phyloP scores from a whole-genome alignment of 2,329 filamentous ascomycete species.

The Fusarium sp. region DNA sequence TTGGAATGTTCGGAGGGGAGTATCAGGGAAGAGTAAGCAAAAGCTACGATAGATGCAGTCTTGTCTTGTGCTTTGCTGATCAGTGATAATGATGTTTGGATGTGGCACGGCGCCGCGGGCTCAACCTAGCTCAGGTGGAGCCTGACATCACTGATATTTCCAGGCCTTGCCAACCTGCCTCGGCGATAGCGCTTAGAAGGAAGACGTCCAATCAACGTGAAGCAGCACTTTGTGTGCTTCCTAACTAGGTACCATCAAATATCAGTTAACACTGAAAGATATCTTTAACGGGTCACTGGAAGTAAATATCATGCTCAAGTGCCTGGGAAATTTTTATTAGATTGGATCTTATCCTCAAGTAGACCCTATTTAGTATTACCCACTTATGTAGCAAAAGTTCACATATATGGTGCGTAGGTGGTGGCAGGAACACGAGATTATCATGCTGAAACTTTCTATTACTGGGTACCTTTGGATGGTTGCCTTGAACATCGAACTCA shows the following conservation, averaged over 20 bases:
- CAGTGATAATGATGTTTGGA: slow-evolving; percentile 26
- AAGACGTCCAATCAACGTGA: slow-evolving; percentile 23
- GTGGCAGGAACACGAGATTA: neutral
- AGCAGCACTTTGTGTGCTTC: no score
- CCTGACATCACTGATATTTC: slow-evolving; percentile 37
- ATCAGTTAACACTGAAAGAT: neutral
- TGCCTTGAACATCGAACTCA: neutral
- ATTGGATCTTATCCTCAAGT: neutral
- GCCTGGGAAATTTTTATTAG: neutral
- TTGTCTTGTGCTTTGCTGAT: slow-evolving; percentile 23
- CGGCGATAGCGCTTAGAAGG: slow-evolving; percentile 4
- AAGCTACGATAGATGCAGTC: slow-evolving; percentile 3
- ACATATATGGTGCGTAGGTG: neutral
- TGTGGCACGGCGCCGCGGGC: slow-evolving; percentile 20
- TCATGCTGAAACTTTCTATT: neutral
- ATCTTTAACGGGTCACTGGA: neutral
- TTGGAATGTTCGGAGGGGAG: neutral
- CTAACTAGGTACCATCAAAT: neutral
- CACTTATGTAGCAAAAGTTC: neutral
- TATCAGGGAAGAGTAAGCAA: neutral
- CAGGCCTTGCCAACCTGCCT: slow-evolving; percentile 2
- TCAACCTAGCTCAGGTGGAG: slow-evolving; percentile 34
- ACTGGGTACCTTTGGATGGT: no score
- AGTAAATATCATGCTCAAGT: neutral
- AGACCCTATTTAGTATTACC: no score